Conservation (phyloP, 2,329 filamentous ascomycete genomes). For the Fusarium burgessii region DNA sequence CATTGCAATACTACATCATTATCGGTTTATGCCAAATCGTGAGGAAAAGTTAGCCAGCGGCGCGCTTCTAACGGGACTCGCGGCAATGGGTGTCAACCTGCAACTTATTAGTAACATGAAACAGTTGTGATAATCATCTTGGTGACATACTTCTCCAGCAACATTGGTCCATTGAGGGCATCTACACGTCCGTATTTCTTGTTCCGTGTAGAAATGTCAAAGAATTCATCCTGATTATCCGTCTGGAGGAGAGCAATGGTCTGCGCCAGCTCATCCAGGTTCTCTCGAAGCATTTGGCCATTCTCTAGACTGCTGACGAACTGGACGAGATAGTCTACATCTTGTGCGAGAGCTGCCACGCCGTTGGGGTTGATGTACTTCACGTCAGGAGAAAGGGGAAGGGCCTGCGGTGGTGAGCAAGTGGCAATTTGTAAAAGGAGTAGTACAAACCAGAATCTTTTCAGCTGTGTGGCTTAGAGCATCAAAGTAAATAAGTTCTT, state of each 20-base stretch:
- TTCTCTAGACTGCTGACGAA: slow-evolving; percentile 92
- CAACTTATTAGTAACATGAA: slow-evolving; percentile 34
- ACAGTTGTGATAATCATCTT: background rate
- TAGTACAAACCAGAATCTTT: slow-evolving; percentile 75
- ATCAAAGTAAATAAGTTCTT: slow-evolving; percentile 97
- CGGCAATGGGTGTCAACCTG: slow-evolving; percentile 74
- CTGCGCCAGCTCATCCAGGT: slow-evolving; percentile 92
- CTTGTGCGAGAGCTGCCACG: slow-evolving; percentile 81
- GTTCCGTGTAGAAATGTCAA: slow-evolving; percentile 88
- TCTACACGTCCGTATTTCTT: slow-evolving; percentile 96
- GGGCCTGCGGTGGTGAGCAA: slow-evolving; percentile 61
- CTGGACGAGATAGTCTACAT: slow-evolving; percentile 84
- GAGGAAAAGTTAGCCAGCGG: slow-evolving; percentile 80
- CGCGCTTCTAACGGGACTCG: slow-evolving; percentile 68
- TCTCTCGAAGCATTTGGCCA: slow-evolving; percentile 84
- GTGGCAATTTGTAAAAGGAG: background rate
- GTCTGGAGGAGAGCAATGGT: slow-evolving; percentile 88
- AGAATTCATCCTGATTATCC: slow-evolving; percentile 96
- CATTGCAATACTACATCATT: slow-evolving; percentile 18
- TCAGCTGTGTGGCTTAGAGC: slow-evolving; percentile 90
- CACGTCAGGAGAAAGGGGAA: slow-evolving; percentile 83
- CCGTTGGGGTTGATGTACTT: slow-evolving; percentile 89
- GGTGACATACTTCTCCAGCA: slow-evolving; percentile 87
- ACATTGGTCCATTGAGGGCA: slow-evolving; percentile 84
- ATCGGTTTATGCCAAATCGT: slow-evolving; percentile 73